phyloP scores from a whole-genome alignment of 306 rosid species.

The Astragalus membranaceus region DNA sequence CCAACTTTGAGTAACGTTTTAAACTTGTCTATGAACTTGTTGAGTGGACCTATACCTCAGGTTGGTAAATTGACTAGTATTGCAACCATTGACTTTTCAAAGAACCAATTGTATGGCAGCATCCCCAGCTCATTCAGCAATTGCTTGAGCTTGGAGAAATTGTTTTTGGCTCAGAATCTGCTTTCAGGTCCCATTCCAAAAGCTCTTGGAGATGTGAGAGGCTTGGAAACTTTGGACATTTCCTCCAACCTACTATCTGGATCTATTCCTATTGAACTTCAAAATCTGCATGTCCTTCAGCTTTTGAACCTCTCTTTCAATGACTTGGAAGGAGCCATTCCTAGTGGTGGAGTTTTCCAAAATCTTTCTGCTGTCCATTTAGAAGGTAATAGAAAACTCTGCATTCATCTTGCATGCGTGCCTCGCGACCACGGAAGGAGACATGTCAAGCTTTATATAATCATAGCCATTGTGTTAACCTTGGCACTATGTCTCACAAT shows the following conservation, averaged over 20 bases:
- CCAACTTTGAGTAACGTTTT: conserved; percentile 45
- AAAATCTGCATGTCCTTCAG: conserved; percentile 31
- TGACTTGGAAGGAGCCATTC: conserved; percentile 57
- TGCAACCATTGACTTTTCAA: conserved; percentile 50
- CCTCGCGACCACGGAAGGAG: conserved; percentile 15
- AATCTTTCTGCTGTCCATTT: conserved; percentile 37
- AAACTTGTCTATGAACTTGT: conserved; percentile 50
- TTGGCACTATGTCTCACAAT: conserved; percentile 27
- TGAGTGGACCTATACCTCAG: conserved; percentile 60
- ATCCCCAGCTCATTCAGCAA: conserved; percentile 46
- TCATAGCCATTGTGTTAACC: conserved; percentile 15
- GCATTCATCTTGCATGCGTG: conserved; percentile 30
- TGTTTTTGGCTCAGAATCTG: conserved; percentile 41
- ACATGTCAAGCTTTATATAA: conserved; percentile 7
- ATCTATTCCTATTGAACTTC: conserved; percentile 50
- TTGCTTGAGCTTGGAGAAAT: conserved; percentile 52
- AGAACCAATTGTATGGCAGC: conserved; percentile 41
- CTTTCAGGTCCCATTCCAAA: conserved; percentile 64
- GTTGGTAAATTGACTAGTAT: conserved; percentile 30
- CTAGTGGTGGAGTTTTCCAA: conserved; percentile 43
- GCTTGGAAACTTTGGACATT: conserved; percentile 52
- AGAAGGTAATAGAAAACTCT: conserved; percentile 62
- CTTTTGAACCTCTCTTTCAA: conserved; percentile 57
- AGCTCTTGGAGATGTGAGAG: conserved; percentile 41
- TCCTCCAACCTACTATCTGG: conserved; percentile 73